Base-by-base conservation (phyloP, 768 basidiomycete species). In the Collybiopsis confluens region DNA sequence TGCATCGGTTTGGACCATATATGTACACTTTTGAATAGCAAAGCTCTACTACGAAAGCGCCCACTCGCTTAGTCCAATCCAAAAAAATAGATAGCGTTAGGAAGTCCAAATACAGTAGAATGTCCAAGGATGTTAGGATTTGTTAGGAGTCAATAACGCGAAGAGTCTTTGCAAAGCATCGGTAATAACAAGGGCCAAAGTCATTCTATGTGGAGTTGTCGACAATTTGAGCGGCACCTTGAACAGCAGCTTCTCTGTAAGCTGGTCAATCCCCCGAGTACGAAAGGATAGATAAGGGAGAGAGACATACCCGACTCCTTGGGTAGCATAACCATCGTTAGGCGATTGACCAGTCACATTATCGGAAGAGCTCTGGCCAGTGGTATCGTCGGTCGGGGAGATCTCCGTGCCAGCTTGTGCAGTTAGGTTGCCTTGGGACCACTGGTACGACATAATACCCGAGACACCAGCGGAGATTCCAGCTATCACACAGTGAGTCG, bases 261-360 rank as follows among this genome's bases (percentile, higher is more conserved):
- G 27, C 54, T 27, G 42, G 30, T 40, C 23, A 24, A 33, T 36
- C 62, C 26, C 7, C 10, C 23, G 24, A 30, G 2, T 9, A n/a
- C 8, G 18, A 41, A 30, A 8, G 23, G 18, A 18, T 35, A 47
- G 20, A 45, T 21, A 18, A 60, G 4, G 10, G 7, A 36, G 20
- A 38, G 13, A 7, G 23, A 48, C 75, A 46, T 59, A 78, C 77
- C 70, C 74, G 56, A 61, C 49, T 13, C 73, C 75, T 35, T 70
- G 67, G 50, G 61, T 70, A 35, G 73, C 71, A 61, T 86, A 86
- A 63, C 85, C 85, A 66, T 87, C 85, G 53, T 83, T 81, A 24
- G 85, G 85, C 2, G 83, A 81, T n/a, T 71, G 49, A 6, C 80
- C 81, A 4, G 76, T 77, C 18, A 66, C 65, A 38, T 66, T 65